phyloP scores from a whole-genome alignment of 1,284 basidiomycete species.

The Porodaedalea pini region DNA sequence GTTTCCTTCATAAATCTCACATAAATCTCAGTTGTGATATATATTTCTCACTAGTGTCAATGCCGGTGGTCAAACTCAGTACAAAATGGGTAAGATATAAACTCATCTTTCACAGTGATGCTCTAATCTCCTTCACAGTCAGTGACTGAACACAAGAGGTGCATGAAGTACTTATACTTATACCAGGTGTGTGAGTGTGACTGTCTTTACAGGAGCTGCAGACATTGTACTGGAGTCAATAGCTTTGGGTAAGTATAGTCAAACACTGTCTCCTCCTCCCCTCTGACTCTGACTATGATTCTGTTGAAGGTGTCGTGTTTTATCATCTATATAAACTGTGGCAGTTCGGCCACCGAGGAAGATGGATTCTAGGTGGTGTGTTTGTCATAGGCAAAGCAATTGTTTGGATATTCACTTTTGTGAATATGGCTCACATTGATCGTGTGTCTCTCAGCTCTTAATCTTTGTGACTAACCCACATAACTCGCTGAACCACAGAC shows the following conservation, averaged over 20 bases:
- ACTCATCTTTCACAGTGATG: background rate
- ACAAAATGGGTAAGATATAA: conserved; percentile 7
- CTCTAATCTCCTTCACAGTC: background rate
- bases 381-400: conserved; percentile 7
- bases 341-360: conserved; percentile 3
- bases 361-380: background rate
- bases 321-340: conserved; percentile 15
- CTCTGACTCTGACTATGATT: background rate
- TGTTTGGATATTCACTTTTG: conserved; percentile 8
- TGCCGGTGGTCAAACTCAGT: background rate
- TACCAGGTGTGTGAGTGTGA: conserved; percentile 7
- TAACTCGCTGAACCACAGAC: background rate
- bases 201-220: background rate
- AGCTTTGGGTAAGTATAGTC: conserved; percentile 2
- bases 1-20: too few species aligned
- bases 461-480: background rate
- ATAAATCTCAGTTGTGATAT: too few species aligned
- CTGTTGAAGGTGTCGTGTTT: conserved; percentile 12
- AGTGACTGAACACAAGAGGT: background rate
- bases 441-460: background rate
- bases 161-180: background rate
- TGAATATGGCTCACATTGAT: conserved; percentile 6
- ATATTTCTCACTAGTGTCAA: background rate
- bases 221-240: conserved; percentile 7
- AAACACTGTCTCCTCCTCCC: background rate